Conservation (phyloP, 1,139 yeast genomes). For the Candida labiduridarum region DNA sequence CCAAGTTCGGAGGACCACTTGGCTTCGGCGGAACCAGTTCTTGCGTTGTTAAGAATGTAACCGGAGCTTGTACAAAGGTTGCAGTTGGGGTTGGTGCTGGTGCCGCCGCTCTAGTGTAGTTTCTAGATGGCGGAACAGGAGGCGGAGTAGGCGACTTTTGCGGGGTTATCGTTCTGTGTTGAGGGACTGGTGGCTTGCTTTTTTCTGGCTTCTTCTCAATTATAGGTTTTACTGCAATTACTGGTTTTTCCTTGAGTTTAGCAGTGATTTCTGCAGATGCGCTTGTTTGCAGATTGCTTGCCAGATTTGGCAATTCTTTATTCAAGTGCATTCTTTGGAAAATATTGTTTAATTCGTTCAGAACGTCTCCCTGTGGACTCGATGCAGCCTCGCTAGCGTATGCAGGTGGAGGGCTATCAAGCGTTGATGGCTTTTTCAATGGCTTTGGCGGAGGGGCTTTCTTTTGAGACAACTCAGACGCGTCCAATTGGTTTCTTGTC, state of each 20-base stretch:
- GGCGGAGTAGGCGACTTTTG: conserved; percentile 14
- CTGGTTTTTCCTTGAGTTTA: conserved; percentile 14
- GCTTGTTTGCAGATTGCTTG: conserved; percentile 3
- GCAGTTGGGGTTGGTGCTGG: conserved; percentile 42
- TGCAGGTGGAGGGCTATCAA: conserved; percentile 16
- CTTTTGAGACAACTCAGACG: conserved; percentile 14
- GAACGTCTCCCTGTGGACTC: conserved; percentile 14
- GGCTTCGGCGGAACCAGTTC: conserved; percentile 12
- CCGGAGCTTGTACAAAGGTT: conserved; percentile 27
- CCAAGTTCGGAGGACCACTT: conserved; percentile 35
- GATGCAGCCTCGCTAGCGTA: conserved; percentile 8
- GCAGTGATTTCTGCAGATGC: conserved; percentile 5
- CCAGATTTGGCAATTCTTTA: conserved; percentile 3
- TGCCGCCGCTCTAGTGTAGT: conserved; percentile 26
- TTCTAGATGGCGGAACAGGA: conserved; percentile 16
- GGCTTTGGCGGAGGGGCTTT: conserved; percentile 47
- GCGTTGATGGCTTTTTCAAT: conserved; percentile 28
- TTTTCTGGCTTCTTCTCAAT: conserved; percentile 19
- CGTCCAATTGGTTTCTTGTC: neutral
- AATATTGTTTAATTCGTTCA: conserved; percentile 14
- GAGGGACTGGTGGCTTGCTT: conserved; percentile 18
- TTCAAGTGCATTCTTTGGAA: conserved; percentile 15
- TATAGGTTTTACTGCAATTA: conserved; percentile 15
- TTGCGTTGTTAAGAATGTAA: no score
- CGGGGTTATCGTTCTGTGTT: conserved; percentile 7